Conservation (phyloP, 768 basidiomycete species). For the Megacollybia marginata region DNA sequence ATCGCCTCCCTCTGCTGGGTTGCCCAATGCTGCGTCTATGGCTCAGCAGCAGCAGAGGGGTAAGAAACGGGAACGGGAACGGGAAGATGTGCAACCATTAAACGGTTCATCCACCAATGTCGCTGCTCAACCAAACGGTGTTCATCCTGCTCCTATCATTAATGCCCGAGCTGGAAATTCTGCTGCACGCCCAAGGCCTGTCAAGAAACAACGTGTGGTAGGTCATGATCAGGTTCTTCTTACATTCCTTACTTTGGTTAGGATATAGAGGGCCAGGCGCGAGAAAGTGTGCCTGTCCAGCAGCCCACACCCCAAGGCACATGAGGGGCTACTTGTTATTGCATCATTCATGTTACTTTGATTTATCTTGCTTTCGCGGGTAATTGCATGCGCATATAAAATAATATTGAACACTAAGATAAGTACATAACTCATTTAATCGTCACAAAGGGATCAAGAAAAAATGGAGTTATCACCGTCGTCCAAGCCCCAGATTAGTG, state of each 20-base stretch:
- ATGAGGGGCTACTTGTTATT: too few species aligned
- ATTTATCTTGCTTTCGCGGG: too few species aligned
- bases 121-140: slow-evolving; percentile 24
- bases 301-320: slow-evolving; percentile 69
- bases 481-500: slow-evolving; percentile 31
- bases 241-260: slow-evolving; percentile 14
- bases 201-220: slow-evolving; percentile 75
- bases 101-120: slow-evolving; percentile 2
- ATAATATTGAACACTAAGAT: too few species aligned
- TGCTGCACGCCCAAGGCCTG: slow-evolving; percentile 55
- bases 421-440: too few species aligned
- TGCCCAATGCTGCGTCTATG: slow-evolving; percentile 9
- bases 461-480: too few species aligned
- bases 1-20: slow-evolving; percentile 2
- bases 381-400: too few species aligned
- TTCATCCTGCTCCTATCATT: slow-evolving; percentile 25
- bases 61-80: slow-evolving; percentile 8
- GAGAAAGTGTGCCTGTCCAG: slow-evolving; percentile 50
- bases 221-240: slow-evolving; percentile 16
- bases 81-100: not conserved
- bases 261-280: slow-evolving; percentile 60
- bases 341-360: too few species aligned
- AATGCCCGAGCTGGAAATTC: slow-evolving; percentile 53
- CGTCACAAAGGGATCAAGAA: too few species aligned
- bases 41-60: slow-evolving; percentile 14